Evolutionary conservation across 441 rosid genomes (phyloP).

Genomic region (Aquilaria agallochum): DNA sequence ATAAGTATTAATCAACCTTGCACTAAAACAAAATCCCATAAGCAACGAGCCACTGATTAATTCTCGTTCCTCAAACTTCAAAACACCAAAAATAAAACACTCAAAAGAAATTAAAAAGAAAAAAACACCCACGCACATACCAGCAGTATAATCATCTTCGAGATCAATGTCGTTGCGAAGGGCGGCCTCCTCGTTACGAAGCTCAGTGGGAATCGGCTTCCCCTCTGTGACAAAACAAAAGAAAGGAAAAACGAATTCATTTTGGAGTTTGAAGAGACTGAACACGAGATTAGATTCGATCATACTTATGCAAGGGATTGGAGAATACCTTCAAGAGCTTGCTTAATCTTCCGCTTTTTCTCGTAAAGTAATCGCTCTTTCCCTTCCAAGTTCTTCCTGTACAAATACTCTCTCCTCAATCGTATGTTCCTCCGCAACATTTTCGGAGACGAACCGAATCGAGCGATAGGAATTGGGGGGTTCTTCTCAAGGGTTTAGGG

Average conservation of each 20-base stretch:
- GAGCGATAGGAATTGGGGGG: too few relatives aligned
- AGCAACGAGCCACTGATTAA: too few relatives aligned
- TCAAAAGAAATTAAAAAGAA: background rate
- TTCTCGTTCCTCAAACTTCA: background rate
- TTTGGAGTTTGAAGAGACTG: background rate
- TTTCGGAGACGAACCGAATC: background rate
- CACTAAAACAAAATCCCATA: too few relatives aligned
- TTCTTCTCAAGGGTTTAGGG: too few relatives aligned
- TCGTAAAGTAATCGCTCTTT: conserved; percentile 72
- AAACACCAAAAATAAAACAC: background rate
- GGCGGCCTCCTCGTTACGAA: conserved; percentile 70
- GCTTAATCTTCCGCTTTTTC: conserved; percentile 78
- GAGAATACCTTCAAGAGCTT: conserved; percentile 54
- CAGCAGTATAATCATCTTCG: conserved; percentile 63
- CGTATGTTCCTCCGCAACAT: conserved; percentile 76
- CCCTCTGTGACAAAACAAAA: conserved; percentile 42
- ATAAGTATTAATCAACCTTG: background rate
- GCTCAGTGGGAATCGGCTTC: conserved; percentile 89
- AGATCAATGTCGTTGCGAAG: conserved; percentile 84
- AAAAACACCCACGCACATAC: conserved; percentile 17
- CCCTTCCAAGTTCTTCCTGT: conserved; percentile 88
- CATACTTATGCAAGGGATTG: background rate
- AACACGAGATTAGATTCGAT: background rate
- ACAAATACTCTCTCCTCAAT: conserved; percentile 71
- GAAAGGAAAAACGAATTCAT: background rate